Evolutionary conservation across 2,329 filamentous ascomycete species (phyloP), one percentile per base, ranked within the genome.

Genomic region (Ophiostoma montium): DNA sequence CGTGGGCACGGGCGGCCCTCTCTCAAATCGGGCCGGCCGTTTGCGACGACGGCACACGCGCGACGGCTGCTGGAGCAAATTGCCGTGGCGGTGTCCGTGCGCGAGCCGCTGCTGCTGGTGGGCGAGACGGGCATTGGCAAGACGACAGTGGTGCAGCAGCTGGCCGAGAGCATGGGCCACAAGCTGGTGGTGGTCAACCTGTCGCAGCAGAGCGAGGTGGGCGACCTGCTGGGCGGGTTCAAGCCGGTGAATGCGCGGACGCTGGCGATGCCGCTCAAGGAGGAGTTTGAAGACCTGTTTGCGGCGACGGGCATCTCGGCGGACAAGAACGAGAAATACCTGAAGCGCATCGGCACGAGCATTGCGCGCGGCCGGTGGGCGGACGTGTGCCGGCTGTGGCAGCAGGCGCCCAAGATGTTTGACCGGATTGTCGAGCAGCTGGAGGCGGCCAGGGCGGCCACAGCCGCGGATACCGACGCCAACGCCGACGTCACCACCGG

Each of bases 71-170:
- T 98, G 46, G 94, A 98, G 62, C 86, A 94, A 61, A 84, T 96
- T 49, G 80, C 86, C 1, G 81, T 86, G 35, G 84, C 88, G 1
- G 78, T 95, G 6, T 80, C 84, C 53, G 77, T 88, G 58, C 76
- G 78, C n/a, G 92, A 99, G 60, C 88, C 94, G 4, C 77, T 95
- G 1, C 69, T 99, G 16, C 77, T 99, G 27, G 92, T 99, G n/a
- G 92, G 92, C 61, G 92, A 99, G 68, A 99, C 92, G 8, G 92
- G 92, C 69, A 95, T 95, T 46, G 92, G 92, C 58, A 99, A 99
- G 67, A 99, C 92, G 0, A 95, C 92, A 0, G 85, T 92, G 23
- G 82, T 98, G 13, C 92, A 99, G 63, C 88, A 95, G 61, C 71
- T 99, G 50, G 88, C 92, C 0, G 81, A 84, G 51, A 76, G 83